Evolutionary conservation across 805 yeast genomes (phyloP), one percentile per base, ranked within the genome.

Genomic region (Candida andamanensis): DNA sequence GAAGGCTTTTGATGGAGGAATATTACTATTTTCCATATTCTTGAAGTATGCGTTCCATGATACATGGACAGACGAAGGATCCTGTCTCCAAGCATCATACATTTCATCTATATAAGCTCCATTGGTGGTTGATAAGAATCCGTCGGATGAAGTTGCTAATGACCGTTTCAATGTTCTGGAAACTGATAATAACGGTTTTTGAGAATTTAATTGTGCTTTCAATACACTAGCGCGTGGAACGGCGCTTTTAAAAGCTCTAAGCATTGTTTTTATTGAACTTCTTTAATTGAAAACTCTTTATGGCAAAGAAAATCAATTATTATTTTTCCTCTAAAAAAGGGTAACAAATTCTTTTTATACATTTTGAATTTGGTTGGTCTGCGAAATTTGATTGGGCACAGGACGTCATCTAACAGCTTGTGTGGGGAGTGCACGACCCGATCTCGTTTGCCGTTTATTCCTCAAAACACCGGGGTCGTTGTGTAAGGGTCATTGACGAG

Each of bases 11-110:
- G 87, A 57, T 18, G 92, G 76, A 14, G 95, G 76, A 16, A 78
- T 75, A 27, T 69, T 68, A 35, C 78, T 78, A 40, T 78, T 69
- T 45, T 82, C 86, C 62, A 92, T 68, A 71, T 90, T 90, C 63
- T 82, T 82, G 74, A 92, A 92, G 67, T 92, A 92, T 6, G 95
- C 89, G 56, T 86, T 82, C 99, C 99, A 92, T 15, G 97, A 89
- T 24, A 79, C 80, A 60, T 92, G 99, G 26, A 92, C 99, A 33
- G 90, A 78, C 26, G 68, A 42, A 18, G 97, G 98, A 58, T 92
- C 98, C 44, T 76, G 60, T 52, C 77, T 74, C 97, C 97, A 92
- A 31, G 95, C 89, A 43, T 77, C 77, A 63, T 87, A 92, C 99
- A 92, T 92, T 68, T 92, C 97, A 61, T 92, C 99, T 49, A 92